Base-by-base conservation (phyloP, 2,329 filamentous ascomycete species). In the Fusarium subtropicale region DNA sequence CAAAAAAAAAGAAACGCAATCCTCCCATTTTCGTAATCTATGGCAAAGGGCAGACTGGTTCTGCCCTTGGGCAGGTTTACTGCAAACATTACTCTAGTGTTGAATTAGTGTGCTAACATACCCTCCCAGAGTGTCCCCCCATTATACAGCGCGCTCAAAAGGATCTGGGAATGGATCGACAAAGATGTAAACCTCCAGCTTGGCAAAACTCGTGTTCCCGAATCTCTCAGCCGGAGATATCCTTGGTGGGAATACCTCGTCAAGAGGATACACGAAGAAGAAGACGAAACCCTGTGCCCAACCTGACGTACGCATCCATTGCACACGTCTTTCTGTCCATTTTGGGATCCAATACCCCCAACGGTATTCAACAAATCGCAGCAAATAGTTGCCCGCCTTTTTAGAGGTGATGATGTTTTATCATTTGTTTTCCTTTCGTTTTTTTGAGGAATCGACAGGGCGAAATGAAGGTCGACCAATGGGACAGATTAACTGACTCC, bases 221-320 rank as follows among this genome's bases (percentile, higher is more conserved):
- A 69, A 20, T 56, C 68, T 22, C 72, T 81, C 50, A 61, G 70
- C 42, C 61, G 75, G 34, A 78, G 80, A 48, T 50, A 64, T 33
- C 71, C 78, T 22, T 82, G 80, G 81, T 82, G 80, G 80, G 81
- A 82, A 71, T 58, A 64, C n/a, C 74, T 82, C 58, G 78, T 82
- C 20, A 64, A 64, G 34, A 73, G 68, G 48, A 74, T 81, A 28
- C 70, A 74, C 46, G 68, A 74, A 10, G 68, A 71, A 50, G 79
- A 79, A 66, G 48, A 71, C 58, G 79, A 81, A 62, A 77, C 78
- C 13, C 65, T 81, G 39, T 82, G 80, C 68, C 72, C 81, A 50
- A 81, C 80, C 33, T 82, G 76, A 70, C 60, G 65, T 63, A 62
- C 42, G 18, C n/a, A 55, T 36, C 47, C 50, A 36, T 47, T 54